phyloP scores from a whole-genome alignment of 345 rosid genomes.

The Eucalyptus cloeziana region DNA sequence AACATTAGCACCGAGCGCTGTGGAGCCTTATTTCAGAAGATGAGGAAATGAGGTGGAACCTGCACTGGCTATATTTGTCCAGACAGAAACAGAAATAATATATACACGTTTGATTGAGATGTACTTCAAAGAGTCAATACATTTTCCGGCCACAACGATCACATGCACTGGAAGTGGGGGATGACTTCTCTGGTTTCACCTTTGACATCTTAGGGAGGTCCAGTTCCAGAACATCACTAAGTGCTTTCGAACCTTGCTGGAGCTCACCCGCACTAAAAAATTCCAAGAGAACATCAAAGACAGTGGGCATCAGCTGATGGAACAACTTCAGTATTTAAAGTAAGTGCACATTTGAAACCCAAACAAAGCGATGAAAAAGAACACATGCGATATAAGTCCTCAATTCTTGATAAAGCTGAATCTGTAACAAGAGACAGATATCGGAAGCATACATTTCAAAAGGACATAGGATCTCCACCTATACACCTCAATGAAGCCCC shows the following conservation, averaged over 20 bases:
- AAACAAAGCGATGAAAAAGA: background rate
- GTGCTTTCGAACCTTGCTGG: slow-evolving; percentile 52
- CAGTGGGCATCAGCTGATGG: background rate
- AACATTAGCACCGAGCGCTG: background rate
- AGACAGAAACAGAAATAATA: background rate
- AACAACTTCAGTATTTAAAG: background rate
- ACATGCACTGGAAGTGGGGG: slow-evolving; percentile 28
- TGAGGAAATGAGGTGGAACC: background rate
- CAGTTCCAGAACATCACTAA: slow-evolving; percentile 59
- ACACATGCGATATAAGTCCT: background rate
- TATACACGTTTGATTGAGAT: background rate
- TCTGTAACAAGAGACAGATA: background rate
- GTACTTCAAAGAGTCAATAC: background rate
- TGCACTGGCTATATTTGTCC: background rate
- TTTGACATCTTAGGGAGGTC: slow-evolving; percentile 56
- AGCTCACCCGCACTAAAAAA: slow-evolving; percentile 66
- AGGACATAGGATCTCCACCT: background rate
- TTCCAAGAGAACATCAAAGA: background rate
- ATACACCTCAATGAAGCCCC: background rate
- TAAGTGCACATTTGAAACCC: background rate
- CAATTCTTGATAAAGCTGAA: background rate
- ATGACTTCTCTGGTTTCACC: slow-evolving; percentile 21
- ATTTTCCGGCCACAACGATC: slow-evolving; percentile 66
- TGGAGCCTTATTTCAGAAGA: background rate
- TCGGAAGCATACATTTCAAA: background rate